Evolutionary conservation across 768 basidiomycete species (phyloP), one percentile per base, ranked within the genome.

Genomic region (Rhizopogon vinicolor): DNA sequence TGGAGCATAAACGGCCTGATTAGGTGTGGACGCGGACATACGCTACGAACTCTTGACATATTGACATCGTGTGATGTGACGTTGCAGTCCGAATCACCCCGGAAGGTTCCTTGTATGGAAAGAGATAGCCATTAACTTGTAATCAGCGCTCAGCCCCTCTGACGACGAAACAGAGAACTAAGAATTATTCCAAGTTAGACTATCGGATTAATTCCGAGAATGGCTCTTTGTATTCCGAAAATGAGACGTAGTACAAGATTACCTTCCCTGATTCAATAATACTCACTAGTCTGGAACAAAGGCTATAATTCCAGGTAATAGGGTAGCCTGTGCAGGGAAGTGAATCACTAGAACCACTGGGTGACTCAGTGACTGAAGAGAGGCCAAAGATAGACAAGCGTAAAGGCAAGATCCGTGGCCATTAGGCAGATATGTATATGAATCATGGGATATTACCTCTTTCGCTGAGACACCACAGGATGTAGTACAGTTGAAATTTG

Each of bases 351-450:
- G 25, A 25, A 25, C 25, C 25, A 25, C 25, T 25, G 4, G 25
- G 25, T 25, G 25, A 25, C 25, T 25, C 25, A 50, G 44, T 40
- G 41, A 49, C 64, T 62, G 39, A 45, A 35, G 52, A 45, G 52
- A 25, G 8, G 13, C 51, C 39, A 44, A 45, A 46, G 28, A 29
- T 37, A 33, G 42, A 29, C 43, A 41, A 53, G 53, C 53, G 44
- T 52, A 16, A 53, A 56, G 60, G 58, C 54, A 62, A 62, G 55
- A 62, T 62, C 50, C 57, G 41, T 55, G 54, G 41, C 28, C 39
- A 35, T 49, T 37, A 45, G 25, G 28, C 50, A 52, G 44, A 56
- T 52, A 54, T 46, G 42, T 44, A 29, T 41, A 50, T 28, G 22
- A 42, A 19, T 52, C 31, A 48, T 52, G 60, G 54, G 55, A 61